These are phyloP conservation scores for Pistacia integerrima DNA, from an alignment of 345 rosid genomes.

Conservation along the genomic window DNA sequence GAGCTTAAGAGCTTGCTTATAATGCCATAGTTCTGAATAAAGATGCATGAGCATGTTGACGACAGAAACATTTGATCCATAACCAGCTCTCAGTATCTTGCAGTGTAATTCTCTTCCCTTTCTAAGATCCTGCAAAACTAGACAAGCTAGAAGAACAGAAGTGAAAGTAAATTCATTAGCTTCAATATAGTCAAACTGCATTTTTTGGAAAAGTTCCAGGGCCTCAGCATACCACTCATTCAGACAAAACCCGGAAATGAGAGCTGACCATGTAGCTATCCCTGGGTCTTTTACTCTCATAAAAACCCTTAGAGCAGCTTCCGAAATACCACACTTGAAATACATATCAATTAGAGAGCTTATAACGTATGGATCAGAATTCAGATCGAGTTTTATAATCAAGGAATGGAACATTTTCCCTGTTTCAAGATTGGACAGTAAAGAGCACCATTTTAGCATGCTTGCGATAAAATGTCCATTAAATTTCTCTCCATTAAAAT, in stretches of 20 bases:
- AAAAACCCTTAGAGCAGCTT: constrained; percentile 30
- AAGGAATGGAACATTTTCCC: constrained; percentile 27
- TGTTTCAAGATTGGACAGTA: constrained; percentile 20
- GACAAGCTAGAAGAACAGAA: constrained; percentile 27
- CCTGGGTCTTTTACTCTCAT: constrained; percentile 15
- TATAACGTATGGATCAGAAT: constrained; percentile 24
- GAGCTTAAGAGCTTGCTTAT: constrained; percentile 26
- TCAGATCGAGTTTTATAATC: constrained; percentile 23
- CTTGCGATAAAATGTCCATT: constrained; percentile 20
- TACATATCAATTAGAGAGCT: constrained; percentile 34
- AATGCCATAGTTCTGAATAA: constrained; percentile 24
- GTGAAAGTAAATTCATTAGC: constrained; percentile 36
- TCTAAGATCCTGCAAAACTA: constrained; percentile 27
- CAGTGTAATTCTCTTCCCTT: constrained; percentile 36
- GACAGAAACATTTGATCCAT: constrained; percentile 26
- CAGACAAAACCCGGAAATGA: constrained; percentile 24
- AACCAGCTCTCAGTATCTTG: constrained; percentile 32
- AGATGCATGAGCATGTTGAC: constrained; percentile 30
- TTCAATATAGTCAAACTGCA: constrained; percentile 29
- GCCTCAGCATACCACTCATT: constrained; percentile 25
- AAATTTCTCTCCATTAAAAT: constrained; percentile 20
- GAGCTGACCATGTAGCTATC: constrained; percentile 25
- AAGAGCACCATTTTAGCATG: constrained; percentile 39
- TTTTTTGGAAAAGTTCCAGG: constrained; percentile 24
- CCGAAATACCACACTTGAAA: constrained; percentile 29